Evolutionary conservation across 2,329 filamentous ascomycete species (phyloP).

Genomic region (Neonectria sp.): DNA sequence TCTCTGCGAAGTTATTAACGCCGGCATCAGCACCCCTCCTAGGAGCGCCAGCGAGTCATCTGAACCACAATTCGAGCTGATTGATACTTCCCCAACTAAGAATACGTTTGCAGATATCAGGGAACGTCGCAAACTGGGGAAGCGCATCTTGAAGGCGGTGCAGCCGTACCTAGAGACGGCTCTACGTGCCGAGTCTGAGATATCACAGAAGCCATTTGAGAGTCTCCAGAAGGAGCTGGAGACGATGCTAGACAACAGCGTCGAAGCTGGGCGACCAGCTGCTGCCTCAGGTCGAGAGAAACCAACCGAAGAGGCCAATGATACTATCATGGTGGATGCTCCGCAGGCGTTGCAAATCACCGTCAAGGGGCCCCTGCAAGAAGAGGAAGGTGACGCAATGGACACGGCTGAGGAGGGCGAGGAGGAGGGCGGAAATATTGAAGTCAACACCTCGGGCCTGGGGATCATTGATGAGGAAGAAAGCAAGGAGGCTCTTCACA

Average conservation of each 20-base stretch:
- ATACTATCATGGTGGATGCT: conserved; percentile 68
- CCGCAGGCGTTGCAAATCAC: conserved; percentile 62
- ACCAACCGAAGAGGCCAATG: conserved; percentile 57
- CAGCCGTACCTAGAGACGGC: conserved; percentile 85
- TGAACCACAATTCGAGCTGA: conserved; percentile 51
- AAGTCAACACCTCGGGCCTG: conserved; percentile 62
- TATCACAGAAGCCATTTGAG: conserved; percentile 79
- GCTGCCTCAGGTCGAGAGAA: conserved; percentile 55
- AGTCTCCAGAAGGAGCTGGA: conserved; percentile 82
- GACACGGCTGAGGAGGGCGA: conserved; percentile 53
- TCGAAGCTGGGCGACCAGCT: conserved; percentile 67
- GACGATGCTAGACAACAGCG: conserved; percentile 77
- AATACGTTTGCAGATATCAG: conserved; percentile 77
- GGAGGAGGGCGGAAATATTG: conserved; percentile 59
- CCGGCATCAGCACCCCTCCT: conserved; percentile 64
- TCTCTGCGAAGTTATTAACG: conserved; percentile 68
- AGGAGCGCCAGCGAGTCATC: conserved; percentile 44
- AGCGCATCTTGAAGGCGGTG: conserved; percentile 88
- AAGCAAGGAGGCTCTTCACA: conserved; percentile 43
- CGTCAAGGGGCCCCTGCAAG: conserved; percentile 53
- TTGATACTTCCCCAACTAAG: conserved; percentile 66
- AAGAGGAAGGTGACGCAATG: conserved; percentile 52
- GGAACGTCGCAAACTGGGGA: conserved; percentile 87
- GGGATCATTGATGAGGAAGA: conserved; percentile 48
- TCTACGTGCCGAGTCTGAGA: conserved; percentile 84